These are phyloP conservation scores for Phytophthora cajani DNA, from an alignment of 352 stramenopile species.

Conservation along the genomic window DNA sequence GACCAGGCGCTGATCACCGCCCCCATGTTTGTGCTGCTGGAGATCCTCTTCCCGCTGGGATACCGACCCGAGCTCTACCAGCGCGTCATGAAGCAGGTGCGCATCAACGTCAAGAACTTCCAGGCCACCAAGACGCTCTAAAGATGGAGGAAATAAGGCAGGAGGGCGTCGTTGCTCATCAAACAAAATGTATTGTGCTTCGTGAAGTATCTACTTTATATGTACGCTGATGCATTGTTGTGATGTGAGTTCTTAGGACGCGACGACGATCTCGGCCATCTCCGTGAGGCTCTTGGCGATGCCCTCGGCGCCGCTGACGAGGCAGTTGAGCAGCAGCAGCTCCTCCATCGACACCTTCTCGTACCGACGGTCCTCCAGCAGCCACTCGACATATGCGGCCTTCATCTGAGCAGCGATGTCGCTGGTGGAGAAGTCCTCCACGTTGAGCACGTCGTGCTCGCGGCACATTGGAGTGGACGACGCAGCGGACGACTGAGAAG, in stretches of 20 bases:
- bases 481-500: conserved; percentile 19
- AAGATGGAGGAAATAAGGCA: background rate
- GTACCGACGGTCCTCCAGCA: conserved; percentile 34
- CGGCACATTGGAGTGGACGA: conserved; percentile 28
- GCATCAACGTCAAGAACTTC: conserved; percentile 72
- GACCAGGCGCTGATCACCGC: conserved; percentile 86
- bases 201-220: conserved; percentile 9
- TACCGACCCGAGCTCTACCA: conserved; percentile 81
- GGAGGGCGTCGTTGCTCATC: background rate
- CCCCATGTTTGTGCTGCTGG: conserved; percentile 90
- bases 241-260: conserved; percentile 7
- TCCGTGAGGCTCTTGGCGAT: conserved; percentile 34
- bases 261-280: conserved; percentile 31
- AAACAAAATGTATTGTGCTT: conserved; percentile 11
- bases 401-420: conserved; percentile 37
- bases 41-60: conserved; percentile 80
- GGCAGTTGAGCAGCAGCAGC: conserved; percentile 32
- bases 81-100: conserved; percentile 62
- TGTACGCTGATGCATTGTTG: background rate
- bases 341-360: conserved; percentile 39
- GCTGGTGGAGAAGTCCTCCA: conserved; percentile 29
- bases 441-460: conserved; percentile 31
- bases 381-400: conserved; percentile 34
- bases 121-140: conserved; percentile 49
- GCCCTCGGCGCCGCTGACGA: conserved; percentile 33